These are phyloP conservation scores for Pyricularia pennisetigena DNA, from an alignment of 2,329 filamentous ascomycete species.

Conservation along the genomic window DNA sequence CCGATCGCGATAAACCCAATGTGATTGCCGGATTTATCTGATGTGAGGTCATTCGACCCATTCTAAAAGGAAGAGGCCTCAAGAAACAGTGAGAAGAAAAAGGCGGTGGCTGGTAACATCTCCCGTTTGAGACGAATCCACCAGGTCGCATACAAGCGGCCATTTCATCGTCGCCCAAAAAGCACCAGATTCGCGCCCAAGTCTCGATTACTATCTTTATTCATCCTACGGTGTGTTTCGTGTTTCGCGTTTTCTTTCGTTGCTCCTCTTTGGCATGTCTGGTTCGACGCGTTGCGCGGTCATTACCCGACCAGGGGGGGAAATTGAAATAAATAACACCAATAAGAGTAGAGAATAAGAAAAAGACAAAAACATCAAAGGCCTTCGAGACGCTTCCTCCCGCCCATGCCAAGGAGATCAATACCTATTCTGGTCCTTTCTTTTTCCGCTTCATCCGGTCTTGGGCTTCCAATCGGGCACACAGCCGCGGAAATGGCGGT, in stretches of 20 bases:
- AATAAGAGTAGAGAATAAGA: background rate
- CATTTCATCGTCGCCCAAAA: background rate
- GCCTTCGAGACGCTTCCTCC: background rate
- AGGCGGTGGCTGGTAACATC: background rate
- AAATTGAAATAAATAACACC: background rate
- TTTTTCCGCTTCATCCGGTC: background rate
- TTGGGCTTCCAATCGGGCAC: background rate
- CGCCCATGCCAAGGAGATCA: background rate
- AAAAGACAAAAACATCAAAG: background rate
- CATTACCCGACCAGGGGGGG: background rate
- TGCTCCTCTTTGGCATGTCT: background rate
- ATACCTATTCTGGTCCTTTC: background rate
- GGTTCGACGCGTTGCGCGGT: background rate
- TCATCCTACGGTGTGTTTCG: slow-evolving; percentile 1
- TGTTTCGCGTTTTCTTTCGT: background rate
- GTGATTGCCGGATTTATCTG: background rate
- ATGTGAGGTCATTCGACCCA: background rate
- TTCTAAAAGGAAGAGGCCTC: background rate
- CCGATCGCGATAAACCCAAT: background rate
- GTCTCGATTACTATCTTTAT: background rate
- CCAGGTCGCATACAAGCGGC: background rate
- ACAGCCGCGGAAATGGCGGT: background rate
- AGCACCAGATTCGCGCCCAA: background rate
- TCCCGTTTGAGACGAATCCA: background rate
- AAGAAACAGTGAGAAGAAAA: background rate